Percentiles rank a stretch among this genome's conserved stretches.
Evolutionary conservation across 768 basidiomycete genomes (phyloP).

Genomic region (Hypholoma fasciculare): DNA sequence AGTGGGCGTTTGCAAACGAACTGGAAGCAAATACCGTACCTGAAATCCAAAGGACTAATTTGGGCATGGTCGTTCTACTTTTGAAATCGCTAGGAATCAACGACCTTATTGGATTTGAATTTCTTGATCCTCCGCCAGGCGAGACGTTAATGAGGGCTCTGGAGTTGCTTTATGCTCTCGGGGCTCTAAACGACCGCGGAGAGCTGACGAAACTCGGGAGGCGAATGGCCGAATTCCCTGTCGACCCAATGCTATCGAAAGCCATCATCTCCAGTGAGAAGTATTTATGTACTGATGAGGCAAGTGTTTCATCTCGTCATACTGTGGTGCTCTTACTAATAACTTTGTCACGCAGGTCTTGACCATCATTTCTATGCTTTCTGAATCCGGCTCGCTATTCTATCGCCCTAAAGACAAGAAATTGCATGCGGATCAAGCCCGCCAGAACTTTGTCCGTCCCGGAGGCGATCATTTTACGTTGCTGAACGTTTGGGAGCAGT

Average conservation of each 20-base stretch:
- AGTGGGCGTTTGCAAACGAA: constrained; percentile 97
- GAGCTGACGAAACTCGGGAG: constrained; percentile 97
- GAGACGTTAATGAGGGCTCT: constrained; percentile 96
- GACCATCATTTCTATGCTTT: constrained; percentile 96
- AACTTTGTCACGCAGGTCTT: constrained; percentile 57
- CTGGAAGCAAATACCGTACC: constrained; percentile 96
- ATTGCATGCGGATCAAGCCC: constrained; percentile 94
- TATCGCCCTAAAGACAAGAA: constrained; percentile 99
- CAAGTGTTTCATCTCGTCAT: constrained; percentile 30
- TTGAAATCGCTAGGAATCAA: constrained; percentile 98
- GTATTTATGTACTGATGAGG: constrained; percentile 95
- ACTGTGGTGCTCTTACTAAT: not conserved
- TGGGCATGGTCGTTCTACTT: constrained; percentile 92
- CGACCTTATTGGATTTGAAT: constrained; percentile 97
- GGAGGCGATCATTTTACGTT: constrained; percentile 99
- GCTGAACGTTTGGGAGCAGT: constrained; percentile 98
- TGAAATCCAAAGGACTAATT: constrained; percentile 98
- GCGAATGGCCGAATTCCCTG: constrained; percentile 98
- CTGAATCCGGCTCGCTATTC: constrained; percentile 92
- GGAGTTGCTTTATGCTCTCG: constrained; percentile 92
- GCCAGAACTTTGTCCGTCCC: constrained; percentile 93
- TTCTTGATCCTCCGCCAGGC: constrained; percentile 96
- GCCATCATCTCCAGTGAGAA: constrained; percentile 95
- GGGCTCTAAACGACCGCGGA: constrained; percentile 93
- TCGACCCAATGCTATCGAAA: constrained; percentile 97